Conservation (phyloP, 768 basidiomycete species). For the Naganishia randhawae region DNA sequence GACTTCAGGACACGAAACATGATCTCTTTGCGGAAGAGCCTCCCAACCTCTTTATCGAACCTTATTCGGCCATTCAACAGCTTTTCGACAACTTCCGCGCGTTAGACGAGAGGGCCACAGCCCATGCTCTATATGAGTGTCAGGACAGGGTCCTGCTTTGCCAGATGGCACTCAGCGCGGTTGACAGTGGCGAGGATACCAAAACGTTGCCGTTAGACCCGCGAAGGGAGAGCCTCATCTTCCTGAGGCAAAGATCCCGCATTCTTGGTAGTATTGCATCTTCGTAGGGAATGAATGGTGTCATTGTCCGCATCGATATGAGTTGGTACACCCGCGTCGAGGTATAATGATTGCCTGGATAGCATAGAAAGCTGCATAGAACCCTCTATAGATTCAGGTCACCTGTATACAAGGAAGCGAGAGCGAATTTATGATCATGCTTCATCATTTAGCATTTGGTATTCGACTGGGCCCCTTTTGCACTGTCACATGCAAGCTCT, state of each 20-base stretch:
- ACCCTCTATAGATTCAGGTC: no score
- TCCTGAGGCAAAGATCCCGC: neutral
- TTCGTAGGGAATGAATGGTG: neutral
- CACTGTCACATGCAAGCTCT: no score
- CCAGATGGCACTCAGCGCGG: neutral
- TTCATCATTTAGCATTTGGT: no score
- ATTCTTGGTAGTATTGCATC: neutral
- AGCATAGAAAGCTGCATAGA: no score
- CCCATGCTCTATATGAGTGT: neutral
- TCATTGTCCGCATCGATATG: neutral
- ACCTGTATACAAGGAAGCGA: neutral
- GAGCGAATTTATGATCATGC: no score
- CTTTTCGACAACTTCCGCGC: neutral
- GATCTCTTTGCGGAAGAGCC: constrained; percentile 47
- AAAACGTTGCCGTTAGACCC: neutral
- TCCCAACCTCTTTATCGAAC: constrained; percentile 41
- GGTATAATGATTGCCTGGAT: no score
- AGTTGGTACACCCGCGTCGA: no score
- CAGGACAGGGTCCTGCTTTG: neutral
- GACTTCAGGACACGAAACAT: constrained; percentile 2
- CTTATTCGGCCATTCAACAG: constrained; percentile 1
- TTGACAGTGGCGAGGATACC: neutral
- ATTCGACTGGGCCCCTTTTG: no score
- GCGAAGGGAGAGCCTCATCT: neutral
- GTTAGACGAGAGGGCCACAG: neutral